Conservation (phyloP, 305 asterid genomes). For the Nicotiana rustica region DNA sequence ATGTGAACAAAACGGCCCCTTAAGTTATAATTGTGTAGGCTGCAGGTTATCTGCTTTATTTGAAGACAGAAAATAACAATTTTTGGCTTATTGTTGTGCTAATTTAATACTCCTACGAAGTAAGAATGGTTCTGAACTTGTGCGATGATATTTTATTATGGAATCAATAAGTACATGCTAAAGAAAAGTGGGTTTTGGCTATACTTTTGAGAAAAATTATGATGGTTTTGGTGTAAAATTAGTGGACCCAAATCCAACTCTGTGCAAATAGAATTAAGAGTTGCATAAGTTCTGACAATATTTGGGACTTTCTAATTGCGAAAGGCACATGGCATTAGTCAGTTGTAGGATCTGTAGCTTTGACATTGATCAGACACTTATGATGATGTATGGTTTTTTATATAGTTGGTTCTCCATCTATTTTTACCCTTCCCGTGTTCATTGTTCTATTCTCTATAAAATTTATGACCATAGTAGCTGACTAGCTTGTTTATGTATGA, state of each 20-base stretch:
- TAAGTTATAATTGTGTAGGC: neutral
- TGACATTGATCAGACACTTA: neutral
- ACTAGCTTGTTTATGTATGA: slow-evolving; percentile 31
- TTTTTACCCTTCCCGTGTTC: neutral
- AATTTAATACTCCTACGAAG: neutral
- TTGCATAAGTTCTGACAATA: neutral
- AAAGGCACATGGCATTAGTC: neutral
- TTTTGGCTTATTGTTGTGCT: neutral
- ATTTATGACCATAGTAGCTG: slow-evolving; percentile 32
- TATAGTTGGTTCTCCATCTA: neutral
- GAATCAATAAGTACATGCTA: neutral
- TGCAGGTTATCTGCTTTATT: neutral
- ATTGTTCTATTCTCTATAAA: slow-evolving; percentile 13
- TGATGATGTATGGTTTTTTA: neutral
- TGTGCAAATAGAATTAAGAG: neutral
- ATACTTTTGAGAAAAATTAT: neutral
- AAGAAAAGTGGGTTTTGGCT: neutral
- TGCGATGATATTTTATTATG: neutral
- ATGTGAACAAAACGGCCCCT: too few species aligned
- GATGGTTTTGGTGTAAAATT: neutral
- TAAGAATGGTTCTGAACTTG: neutral
- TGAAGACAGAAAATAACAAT: neutral
- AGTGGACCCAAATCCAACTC: neutral
- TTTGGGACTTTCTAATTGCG: neutral
- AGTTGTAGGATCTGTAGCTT: slow-evolving; percentile 7